Percentiles rank a stretch among this genome's conserved stretches.
These are phyloP conservation scores for Kwoniella shandongensis DNA, from an alignment of 768 basidiomycete species.

Conservation along the genomic window DNA sequence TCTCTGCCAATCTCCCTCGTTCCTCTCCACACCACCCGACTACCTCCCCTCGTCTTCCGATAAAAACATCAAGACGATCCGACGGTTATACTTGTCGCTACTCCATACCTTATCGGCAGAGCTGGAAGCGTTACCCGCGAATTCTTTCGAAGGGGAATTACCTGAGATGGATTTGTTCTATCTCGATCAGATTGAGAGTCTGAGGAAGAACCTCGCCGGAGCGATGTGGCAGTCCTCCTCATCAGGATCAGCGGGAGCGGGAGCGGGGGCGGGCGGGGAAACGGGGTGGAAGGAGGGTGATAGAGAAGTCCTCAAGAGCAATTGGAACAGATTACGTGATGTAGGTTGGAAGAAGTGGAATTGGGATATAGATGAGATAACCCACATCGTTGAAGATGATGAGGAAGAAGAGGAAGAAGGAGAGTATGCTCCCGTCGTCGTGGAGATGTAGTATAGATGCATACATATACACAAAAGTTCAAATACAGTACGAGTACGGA, in stretches of 20 bases:
- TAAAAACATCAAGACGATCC: background rate
- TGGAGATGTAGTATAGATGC: constrained; percentile 30
- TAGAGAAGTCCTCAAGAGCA: background rate
- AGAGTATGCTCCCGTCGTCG: constrained; percentile 51
- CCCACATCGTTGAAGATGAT: constrained; percentile 20
- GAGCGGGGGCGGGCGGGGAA: no score
- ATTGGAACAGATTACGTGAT: constrained; percentile 10
- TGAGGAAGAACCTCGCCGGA: constrained; percentile 18
- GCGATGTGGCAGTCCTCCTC: constrained; percentile 3
- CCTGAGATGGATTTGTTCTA: constrained; percentile 49
- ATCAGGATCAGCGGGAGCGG: background rate
- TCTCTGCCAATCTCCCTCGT: constrained; percentile 40
- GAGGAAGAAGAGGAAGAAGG: constrained; percentile 48
- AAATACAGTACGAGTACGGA: background rate
- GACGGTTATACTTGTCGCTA: constrained; percentile 14
- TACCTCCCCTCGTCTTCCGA: constrained; percentile 2
- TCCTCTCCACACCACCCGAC: constrained; percentile 16
- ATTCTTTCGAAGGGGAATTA: constrained; percentile 45
- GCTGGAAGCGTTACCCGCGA: constrained; percentile 34
- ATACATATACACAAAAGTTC: background rate
- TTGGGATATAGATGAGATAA: constrained; percentile 32
- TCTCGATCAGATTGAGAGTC: constrained; percentile 31
- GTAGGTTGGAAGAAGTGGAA: constrained; percentile 20
- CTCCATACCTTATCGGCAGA: constrained; percentile 32
- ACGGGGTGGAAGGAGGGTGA: constrained; percentile 5